Percentiles rank a stretch among this genome's conserved stretches.
phyloP scores from a whole-genome alignment of 441 rosid species.

The Erodium texanum region DNA sequence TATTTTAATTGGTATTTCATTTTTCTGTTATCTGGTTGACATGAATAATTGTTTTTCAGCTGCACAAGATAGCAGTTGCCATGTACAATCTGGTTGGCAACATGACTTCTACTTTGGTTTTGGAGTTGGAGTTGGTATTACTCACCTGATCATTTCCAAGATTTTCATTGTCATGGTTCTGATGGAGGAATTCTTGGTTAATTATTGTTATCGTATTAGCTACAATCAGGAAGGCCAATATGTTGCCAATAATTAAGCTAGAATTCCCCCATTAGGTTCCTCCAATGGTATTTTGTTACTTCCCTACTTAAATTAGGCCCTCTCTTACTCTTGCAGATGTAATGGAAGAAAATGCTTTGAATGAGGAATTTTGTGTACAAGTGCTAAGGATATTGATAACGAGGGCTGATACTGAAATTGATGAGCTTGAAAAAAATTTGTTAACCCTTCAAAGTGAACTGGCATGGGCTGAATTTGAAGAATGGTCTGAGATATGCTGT shows the following conservation, averaged over 20 bases:
- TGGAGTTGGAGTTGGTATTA: constrained; percentile 44
- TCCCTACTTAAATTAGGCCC: not conserved
- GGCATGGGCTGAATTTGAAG: constrained; percentile 43
- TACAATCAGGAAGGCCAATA: not conserved
- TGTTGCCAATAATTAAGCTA: not conserved
- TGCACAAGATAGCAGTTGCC: constrained; percentile 29
- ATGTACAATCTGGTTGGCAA: constrained; percentile 26
- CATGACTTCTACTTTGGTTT: constrained; percentile 36
- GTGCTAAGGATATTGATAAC: constrained; percentile 43
- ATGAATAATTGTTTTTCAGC: constrained; percentile 15
- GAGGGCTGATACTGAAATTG: constrained; percentile 43
- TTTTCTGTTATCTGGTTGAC: constrained; percentile 7
- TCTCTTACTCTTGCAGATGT: constrained; percentile 29
- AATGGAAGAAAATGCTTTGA: constrained; percentile 45
- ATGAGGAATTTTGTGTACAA: constrained; percentile 44
- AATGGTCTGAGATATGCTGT: constrained; percentile 34
- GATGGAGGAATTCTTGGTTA: constrained; percentile 1
- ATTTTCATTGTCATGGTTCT: constrained; percentile 1
- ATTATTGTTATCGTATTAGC: not conserved
- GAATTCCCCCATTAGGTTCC: not conserved
- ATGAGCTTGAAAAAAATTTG: constrained; percentile 39
- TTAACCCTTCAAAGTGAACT: constrained; percentile 35
- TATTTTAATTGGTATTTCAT: not conserved
- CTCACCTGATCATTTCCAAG: not conserved
- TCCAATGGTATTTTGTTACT: not conserved